Evolutionary conservation across 2,329 filamentous ascomycete species (phyloP), one percentile per base, ranked within the genome.

Genomic region (Penicillium brasilianum): DNA sequence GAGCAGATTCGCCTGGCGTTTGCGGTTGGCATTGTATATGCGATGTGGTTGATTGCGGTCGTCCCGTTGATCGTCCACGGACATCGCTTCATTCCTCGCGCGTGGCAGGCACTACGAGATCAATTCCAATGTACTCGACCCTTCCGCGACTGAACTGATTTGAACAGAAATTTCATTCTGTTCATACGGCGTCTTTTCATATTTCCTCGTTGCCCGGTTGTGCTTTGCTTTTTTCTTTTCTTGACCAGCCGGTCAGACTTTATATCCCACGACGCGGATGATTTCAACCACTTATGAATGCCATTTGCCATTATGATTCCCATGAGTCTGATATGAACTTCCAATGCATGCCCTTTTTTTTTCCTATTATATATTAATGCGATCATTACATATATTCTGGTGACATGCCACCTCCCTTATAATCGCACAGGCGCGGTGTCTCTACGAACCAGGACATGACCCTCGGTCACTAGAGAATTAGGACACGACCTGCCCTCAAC

Each of bases 21-120:
- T 18, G 74, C 76, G 1, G 66, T 77, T n/a, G 69, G 68, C 3
- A 54, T 76, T 28, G 72, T 76, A 11, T 76, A 70, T 62, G 62
- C 71, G 14, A 74, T 78, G 69, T 77, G 76, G 76, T 41, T 76
- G 60, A 72, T 78, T 50, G 71, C 76, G 7, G 76, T 76, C 18
- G 66, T 77, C 13, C 76, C 76, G 16, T 64, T 77, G 60, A 71
- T 78, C 32, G 63, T 77, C 16, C 75, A 77, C 64, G 75, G 76
- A 3, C 70, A 72, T 43, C 62, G 64, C 1, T 62, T 74, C n/a
- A 53, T 73, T 20, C 67, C 68, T 14, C 67, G 68, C 11, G 59
- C 59, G 2, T 66, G 65, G 60, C 66, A 69, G 50, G 61, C 59
- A 1, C 10, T 69, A 32, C 65, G 55, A 28, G 55, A 55, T 44